phyloP scores from a whole-genome alignment of 306 rosid genomes.

The Lathyrus oleraceus region DNA sequence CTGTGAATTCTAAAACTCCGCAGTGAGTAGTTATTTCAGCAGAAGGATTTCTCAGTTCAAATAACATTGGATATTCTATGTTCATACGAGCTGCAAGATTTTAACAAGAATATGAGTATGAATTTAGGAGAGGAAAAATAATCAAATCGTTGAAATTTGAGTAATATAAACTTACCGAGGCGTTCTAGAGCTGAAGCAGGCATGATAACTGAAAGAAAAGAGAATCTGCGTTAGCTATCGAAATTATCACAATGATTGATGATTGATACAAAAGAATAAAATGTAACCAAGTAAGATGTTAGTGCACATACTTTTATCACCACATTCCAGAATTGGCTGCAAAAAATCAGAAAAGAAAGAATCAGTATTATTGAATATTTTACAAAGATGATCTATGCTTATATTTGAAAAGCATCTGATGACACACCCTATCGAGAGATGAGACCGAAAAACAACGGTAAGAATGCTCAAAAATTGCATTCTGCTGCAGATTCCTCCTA shows the following conservation, averaged over 20 bases:
- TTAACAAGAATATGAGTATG: background rate
- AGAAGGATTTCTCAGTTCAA: conserved; percentile 51
- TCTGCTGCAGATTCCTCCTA: background rate
- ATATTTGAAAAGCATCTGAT: background rate
- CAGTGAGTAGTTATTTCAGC: conserved; percentile 46
- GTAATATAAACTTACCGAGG: conserved; percentile 42
- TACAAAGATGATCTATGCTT: too few species aligned
- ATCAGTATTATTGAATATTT: background rate
- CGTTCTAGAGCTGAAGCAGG: conserved; percentile 55
- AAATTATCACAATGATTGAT: background rate
- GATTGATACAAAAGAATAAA: conserved; percentile 5
- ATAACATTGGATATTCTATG: conserved; percentile 60
- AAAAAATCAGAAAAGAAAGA: conserved; percentile 6
- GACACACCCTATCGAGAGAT: conserved; percentile 40
- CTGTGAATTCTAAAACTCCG: conserved; percentile 61
- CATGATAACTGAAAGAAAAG: conserved; percentile 56
- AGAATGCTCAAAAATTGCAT: conserved; percentile 33
- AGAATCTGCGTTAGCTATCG: conserved; percentile 3
- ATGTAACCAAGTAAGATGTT: background rate
- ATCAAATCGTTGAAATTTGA: background rate
- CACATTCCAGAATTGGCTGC: conserved; percentile 55
- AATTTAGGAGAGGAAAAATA: background rate
- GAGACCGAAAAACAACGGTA: conserved; percentile 49
- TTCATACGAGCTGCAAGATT: conserved; percentile 37
- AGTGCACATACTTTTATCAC: conserved; percentile 51